These are phyloP conservation scores for Coleophoma cylindrospora DNA, from an alignment of 2,329 filamentous ascomycete species.

Conservation along the genomic window DNA sequence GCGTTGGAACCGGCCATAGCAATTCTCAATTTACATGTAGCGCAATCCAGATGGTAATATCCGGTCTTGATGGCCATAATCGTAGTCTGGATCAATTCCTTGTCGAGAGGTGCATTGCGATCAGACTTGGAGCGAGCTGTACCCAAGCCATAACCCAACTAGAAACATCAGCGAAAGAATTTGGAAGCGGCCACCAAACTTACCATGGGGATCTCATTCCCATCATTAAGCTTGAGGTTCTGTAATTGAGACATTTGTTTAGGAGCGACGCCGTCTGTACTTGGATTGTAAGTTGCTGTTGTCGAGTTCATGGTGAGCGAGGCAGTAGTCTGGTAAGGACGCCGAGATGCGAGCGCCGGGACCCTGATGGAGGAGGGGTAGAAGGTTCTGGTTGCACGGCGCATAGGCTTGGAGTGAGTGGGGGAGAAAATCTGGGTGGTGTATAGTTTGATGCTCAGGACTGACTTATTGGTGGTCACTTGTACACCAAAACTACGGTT, in stretches of 20 bases:
- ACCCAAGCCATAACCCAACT: slow-evolving; percentile 69
- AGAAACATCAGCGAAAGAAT: slow-evolving; percentile 2
- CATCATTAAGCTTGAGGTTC: slow-evolving; percentile 67
- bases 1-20: slow-evolving; percentile 24
- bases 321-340: slow-evolving; percentile 4
- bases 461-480: too few relatives aligned
- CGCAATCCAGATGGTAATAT: slow-evolving; percentile 70
- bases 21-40: slow-evolving; percentile 48
- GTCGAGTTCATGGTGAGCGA: slow-evolving; percentile 37
- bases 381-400: slow-evolving; percentile 1
- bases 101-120: slow-evolving; percentile 37
- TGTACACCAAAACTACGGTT: too few relatives aligned
- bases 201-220: slow-evolving; percentile 66
- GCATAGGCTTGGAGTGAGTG: slow-evolving; percentile 3
- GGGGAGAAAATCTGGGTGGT: too few relatives aligned
- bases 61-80: slow-evolving; percentile 64
- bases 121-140: slow-evolving; percentile 58
- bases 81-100: slow-evolving; percentile 43
- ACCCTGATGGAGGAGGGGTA: too few relatives aligned
- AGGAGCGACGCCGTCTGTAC: slow-evolving; percentile 49
- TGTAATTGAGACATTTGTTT: slow-evolving; percentile 53
- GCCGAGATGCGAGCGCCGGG: background rate
- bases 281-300: slow-evolving; percentile 26
- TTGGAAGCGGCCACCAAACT: slow-evolving; percentile 4
- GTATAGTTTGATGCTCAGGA: too few relatives aligned